Evolutionary conservation across 2,329 filamentous ascomycete genomes (phyloP).

Genomic region (Aciculosporium take): DNA sequence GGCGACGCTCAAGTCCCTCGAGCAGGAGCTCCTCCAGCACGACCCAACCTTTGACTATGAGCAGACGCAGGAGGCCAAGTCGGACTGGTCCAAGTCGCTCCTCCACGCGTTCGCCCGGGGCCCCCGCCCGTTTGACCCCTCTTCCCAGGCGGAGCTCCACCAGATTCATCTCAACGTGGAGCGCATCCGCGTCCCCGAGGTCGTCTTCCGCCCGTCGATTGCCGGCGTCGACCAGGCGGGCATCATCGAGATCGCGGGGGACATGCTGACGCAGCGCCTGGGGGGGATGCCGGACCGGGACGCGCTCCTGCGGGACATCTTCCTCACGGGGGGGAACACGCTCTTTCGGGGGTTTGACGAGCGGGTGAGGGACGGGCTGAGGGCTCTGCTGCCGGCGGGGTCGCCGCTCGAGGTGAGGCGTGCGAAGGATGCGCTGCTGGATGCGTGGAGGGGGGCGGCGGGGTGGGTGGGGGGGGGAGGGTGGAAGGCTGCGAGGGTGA

Average conservation of each 20-base stretch:
- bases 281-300: constrained; percentile 41
- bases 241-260: constrained; percentile 78
- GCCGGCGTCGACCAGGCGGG: constrained; percentile 89
- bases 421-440: constrained; percentile 62
- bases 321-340: constrained; percentile 87
- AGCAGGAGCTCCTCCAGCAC: constrained; percentile 71
- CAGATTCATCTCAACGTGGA: constrained; percentile 95
- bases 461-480: constrained; percentile 56
- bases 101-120: constrained; percentile 84
- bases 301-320: constrained; percentile 70
- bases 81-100: constrained; percentile 86
- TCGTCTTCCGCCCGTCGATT: constrained; percentile 84
- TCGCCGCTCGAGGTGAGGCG: constrained; percentile 54
- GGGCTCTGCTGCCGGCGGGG: constrained; percentile 55
- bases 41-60: constrained; percentile 86
- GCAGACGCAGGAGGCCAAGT: constrained; percentile 79
- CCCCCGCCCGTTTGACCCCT: constrained; percentile 69
- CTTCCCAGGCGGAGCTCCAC: constrained; percentile 64
- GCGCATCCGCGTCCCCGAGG: constrained; percentile 83
- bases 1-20: constrained; percentile 57
- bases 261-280: constrained; percentile 77
- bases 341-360: constrained; percentile 80
- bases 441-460: constrained; percentile 90
- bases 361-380: constrained; percentile 57
- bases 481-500: constrained; percentile 53